Evolutionary conservation across 768 basidiomycete species (phyloP).

Genomic region (Pulveroboletus ravenelii): DNA sequence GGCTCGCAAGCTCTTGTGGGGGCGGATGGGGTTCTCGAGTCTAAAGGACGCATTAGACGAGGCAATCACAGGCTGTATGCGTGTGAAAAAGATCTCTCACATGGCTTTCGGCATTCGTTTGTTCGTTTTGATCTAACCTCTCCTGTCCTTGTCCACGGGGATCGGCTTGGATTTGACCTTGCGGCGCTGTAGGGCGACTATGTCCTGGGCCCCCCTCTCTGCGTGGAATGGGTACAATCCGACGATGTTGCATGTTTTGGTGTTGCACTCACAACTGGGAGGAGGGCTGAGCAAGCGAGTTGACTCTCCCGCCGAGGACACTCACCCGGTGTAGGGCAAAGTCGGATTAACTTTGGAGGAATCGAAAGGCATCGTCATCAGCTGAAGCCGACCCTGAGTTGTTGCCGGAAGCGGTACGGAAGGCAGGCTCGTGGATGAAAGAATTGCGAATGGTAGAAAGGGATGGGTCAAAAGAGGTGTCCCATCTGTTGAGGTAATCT

Average conservation of each 20-base stretch:
- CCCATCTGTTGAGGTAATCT: constrained; percentile 39
- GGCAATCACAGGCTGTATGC: background rate
- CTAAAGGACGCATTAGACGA: background rate
- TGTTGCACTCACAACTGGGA: background rate
- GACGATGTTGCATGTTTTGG: constrained; percentile 5
- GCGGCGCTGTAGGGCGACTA: background rate
- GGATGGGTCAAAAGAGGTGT: constrained; percentile 12
- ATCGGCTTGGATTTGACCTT: background rate
- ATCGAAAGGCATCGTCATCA: background rate
- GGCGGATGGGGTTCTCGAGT: constrained; percentile 3
- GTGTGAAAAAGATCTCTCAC: background rate
- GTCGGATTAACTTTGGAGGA: background rate
- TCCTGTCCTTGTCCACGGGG: background rate
- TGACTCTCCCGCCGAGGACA: background rate
- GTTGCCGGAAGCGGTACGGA: background rate
- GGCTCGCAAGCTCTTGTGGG: constrained; percentile 13
- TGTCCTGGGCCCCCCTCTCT: background rate
- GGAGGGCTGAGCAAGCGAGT: background rate
- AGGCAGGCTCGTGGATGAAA: background rate
- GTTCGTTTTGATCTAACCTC: background rate
- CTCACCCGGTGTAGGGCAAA: background rate
- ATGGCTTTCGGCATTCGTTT: constrained; percentile 1
- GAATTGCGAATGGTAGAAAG: background rate
- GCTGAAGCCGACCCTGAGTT: background rate
- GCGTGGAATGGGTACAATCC: constrained; percentile 10